These are phyloP conservation scores for Jatropha podagrica DNA, from an alignment of 441 rosid genomes.

Conservation along the genomic window DNA sequence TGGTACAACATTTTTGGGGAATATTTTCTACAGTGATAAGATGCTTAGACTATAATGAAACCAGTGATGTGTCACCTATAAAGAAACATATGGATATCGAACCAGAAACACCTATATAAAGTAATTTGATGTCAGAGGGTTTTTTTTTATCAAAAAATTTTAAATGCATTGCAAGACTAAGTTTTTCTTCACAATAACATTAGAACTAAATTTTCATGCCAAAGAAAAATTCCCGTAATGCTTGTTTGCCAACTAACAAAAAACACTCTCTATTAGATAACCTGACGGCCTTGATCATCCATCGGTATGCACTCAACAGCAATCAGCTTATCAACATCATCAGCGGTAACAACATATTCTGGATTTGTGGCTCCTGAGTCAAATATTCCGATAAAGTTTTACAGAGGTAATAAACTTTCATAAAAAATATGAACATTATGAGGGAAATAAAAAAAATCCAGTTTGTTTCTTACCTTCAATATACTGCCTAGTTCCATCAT, in stretches of 20 bases:
- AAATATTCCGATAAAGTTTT: slow-evolving; percentile 10
- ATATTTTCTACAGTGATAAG: background rate
- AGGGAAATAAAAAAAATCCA: background rate
- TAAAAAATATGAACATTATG: slow-evolving; percentile 14
- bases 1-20: background rate
- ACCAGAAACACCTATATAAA: slow-evolving; percentile 3
- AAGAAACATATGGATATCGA: background rate
- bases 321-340: slow-evolving; percentile 94
- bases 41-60: background rate
- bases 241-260: background rate
- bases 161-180: background rate
- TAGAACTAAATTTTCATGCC: background rate
- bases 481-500: slow-evolving; percentile 92
- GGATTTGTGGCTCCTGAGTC: slow-evolving; percentile 94
- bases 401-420: slow-evolving; percentile 14
- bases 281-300: slow-evolving; percentile 99
- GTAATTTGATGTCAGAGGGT: background rate
- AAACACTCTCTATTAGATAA: slow-evolving; percentile 24
- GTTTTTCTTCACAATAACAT: background rate
- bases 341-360: slow-evolving; percentile 95
- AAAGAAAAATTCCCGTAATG: background rate
- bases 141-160: too few relatives aligned
- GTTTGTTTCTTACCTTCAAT: slow-evolving; percentile 67
- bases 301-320: slow-evolving; percentile 99
- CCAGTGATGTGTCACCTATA: background rate